phyloP scores from a whole-genome alignment of 345 rosid species.

The Geranium brycei region DNA sequence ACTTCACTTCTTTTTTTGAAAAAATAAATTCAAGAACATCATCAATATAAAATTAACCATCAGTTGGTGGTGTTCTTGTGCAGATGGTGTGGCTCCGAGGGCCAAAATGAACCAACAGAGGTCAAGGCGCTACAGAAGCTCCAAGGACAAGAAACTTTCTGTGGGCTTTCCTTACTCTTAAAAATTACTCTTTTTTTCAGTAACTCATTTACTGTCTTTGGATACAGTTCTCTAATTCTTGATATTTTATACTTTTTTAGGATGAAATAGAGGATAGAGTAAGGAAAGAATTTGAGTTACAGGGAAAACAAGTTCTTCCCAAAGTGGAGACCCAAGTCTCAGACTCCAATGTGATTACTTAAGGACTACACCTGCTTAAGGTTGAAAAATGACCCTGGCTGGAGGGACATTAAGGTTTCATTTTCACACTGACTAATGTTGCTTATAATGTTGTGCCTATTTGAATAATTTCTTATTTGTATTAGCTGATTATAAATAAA shows the following conservation, averaged over 20 bases:
- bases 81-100: conserved; percentile 26
- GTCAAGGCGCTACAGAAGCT: conserved; percentile 5
- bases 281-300: conserved; percentile 12
- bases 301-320: conserved; percentile 17
- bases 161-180: conserved; percentile 7
- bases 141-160: conserved; percentile 9
- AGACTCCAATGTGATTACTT: conserved; percentile 18
- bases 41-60: background rate
- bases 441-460: too few relatives aligned
- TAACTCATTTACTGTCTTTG: background rate
- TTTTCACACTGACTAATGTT: background rate
- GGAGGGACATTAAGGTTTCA: conserved; percentile 18
- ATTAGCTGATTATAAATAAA: background rate
- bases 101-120: conserved; percentile 25
- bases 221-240: background rate
- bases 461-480: too few relatives aligned
- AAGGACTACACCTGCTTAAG: conserved; percentile 4
- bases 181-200: background rate
- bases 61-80: background rate
- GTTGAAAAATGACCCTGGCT: conserved; percentile 10
- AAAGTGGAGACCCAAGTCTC: conserved; percentile 7
- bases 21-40: too few relatives aligned
- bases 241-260: background rate
- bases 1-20: background rate
- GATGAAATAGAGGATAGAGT: conserved; percentile 12